Percentiles rank a stretch among this genome's conserved stretches.
These are phyloP conservation scores for Fraxinus cuspidata DNA, from an alignment of 257 asterid genomes.

Conservation along the genomic window DNA sequence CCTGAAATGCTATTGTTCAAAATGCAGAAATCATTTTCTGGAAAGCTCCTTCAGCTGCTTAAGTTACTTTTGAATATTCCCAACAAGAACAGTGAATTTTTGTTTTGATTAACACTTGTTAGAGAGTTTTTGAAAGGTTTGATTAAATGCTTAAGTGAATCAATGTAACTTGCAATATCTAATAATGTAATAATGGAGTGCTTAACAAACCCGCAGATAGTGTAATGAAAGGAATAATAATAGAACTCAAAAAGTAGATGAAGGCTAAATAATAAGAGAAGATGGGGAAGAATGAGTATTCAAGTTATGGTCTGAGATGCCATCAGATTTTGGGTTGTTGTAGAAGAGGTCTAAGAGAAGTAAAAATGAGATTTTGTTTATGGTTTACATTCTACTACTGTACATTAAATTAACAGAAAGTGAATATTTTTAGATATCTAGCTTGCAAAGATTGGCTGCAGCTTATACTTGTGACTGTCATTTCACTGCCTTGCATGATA, in stretches of 20 bases:
- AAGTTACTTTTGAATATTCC: background rate
- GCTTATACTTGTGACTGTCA: slow-evolving; percentile 5
- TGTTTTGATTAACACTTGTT: too few species aligned
- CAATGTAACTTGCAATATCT: background rate
- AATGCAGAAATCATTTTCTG: background rate
- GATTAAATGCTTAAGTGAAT: background rate
- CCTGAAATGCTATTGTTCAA: background rate
- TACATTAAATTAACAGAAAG: background rate
- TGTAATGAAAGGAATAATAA: background rate
- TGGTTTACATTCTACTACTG: background rate
- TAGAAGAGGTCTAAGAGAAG: too few species aligned
- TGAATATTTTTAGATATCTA: background rate
- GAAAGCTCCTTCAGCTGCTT: background rate
- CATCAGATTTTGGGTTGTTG: too few species aligned
- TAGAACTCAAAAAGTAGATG: background rate
- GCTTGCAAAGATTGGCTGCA: background rate
- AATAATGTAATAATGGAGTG: background rate
- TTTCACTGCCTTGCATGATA: background rate
- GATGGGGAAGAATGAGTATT: background rate
- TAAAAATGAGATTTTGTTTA: background rate
- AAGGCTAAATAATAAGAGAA: background rate
- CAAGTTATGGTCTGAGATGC: too few species aligned
- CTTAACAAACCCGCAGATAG: background rate
- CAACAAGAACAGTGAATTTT: background rate
- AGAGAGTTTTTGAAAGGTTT: background rate